Conservation (phyloP, 352 stramenopile species). For the Pythium monospermum region DNA sequence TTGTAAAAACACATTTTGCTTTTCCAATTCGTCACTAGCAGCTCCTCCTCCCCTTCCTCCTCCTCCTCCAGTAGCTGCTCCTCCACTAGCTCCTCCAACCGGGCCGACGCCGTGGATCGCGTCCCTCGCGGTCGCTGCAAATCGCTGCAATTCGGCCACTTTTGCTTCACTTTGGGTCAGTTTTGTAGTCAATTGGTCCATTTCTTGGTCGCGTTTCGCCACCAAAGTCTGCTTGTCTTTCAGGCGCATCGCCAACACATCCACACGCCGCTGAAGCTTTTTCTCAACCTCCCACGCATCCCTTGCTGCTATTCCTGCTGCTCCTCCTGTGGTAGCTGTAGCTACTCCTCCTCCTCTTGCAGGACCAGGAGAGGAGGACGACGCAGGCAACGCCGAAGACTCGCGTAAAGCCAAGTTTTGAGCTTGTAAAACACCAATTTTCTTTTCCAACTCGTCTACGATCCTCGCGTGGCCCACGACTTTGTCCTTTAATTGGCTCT, state of each 20-base stretch:
- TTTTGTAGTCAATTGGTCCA: no score
- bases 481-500: slow-evolving; percentile 52
- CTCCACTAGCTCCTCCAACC: slow-evolving; percentile 1
- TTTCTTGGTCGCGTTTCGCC: no score
- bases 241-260: slow-evolving; percentile 53
- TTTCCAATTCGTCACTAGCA: slow-evolving; percentile 25
- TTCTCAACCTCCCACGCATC: slow-evolving; percentile 59
- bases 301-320: slow-evolving; percentile 1
- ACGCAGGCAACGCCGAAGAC: slow-evolving; percentile 13
- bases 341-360: background rate
- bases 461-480: slow-evolving; percentile 36
- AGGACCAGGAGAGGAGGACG: background rate
- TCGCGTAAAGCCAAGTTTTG: slow-evolving; percentile 82
- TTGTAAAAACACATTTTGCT: slow-evolving; percentile 52
- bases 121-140: slow-evolving; percentile 10
- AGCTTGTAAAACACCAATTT: slow-evolving; percentile 65
- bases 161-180: slow-evolving; percentile 24
- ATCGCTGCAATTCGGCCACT: slow-evolving; percentile 23
- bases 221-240: slow-evolving; percentile 66
- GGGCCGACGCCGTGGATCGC: slow-evolving; percentile 12
- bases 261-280: slow-evolving; percentile 63
- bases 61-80: background rate
- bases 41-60: background rate
- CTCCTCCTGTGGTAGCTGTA: background rate
- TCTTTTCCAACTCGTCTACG: slow-evolving; percentile 57